Percentiles rank a stretch among this genome's conserved stretches.
Conservation (phyloP, 2,329 filamentous ascomycete species). For the Epichloe coenophiala region DNA sequence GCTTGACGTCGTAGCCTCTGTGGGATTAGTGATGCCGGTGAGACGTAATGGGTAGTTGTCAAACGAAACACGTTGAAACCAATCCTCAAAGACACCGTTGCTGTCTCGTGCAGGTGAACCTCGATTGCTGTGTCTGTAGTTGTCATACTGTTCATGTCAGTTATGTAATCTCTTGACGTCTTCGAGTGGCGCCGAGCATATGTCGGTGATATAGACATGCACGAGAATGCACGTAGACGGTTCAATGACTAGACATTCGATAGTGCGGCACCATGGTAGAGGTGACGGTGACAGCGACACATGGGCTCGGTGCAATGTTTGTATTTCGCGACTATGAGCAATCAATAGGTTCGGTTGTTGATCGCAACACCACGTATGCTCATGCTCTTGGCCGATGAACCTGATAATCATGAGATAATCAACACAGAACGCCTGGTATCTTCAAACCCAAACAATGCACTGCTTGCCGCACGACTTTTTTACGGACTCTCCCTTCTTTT, state of each 20-base stretch:
- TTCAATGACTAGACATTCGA: too few relatives aligned
- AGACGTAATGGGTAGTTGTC: neutral
- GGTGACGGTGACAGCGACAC: too few relatives aligned
- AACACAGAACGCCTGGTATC: slow-evolving; percentile 3
- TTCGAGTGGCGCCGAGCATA: too few relatives aligned
- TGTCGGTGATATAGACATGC: too few relatives aligned
- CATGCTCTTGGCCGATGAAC: neutral
- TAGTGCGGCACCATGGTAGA: too few relatives aligned
- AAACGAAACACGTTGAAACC: neutral
- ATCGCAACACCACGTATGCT: neutral
- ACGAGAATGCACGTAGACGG: too few relatives aligned
- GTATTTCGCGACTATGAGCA: neutral
- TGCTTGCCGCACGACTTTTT: neutral
- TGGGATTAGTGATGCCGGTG: neutral
- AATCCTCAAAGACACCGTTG: neutral
- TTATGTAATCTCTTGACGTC: too few relatives aligned
- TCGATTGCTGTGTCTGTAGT: too few relatives aligned
- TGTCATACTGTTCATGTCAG: too few relatives aligned
- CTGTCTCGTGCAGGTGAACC: too few relatives aligned
- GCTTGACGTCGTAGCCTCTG: neutral
- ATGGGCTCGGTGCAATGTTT: too few relatives aligned
- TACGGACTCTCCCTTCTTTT: neutral
- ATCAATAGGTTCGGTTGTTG: neutral
- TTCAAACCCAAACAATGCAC: neutral
- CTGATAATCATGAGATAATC: neutral